These are phyloP conservation scores for Suillus paluster DNA, from an alignment of 768 basidiomycete genomes.

Conservation along the genomic window DNA sequence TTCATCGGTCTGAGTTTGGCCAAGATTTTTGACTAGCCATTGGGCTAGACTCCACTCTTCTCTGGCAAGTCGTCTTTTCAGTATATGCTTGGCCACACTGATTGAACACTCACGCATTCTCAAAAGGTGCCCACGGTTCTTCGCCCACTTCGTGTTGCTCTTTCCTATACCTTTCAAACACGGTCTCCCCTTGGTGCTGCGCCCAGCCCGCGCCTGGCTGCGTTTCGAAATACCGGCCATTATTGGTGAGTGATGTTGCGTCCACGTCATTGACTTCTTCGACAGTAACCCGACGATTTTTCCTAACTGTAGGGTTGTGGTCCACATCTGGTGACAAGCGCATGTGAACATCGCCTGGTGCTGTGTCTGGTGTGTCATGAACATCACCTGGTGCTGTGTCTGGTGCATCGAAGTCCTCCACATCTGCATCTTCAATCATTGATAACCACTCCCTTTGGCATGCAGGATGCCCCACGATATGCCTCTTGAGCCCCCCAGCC, in stretches of 20 bases:
- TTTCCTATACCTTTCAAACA: background rate
- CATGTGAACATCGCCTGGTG: too few relatives aligned
- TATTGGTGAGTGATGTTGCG: too few relatives aligned
- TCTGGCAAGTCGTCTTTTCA: constrained; percentile 16
- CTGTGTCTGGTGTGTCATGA: too few relatives aligned
- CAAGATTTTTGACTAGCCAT: constrained; percentile 34
- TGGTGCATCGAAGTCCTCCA: too few relatives aligned
- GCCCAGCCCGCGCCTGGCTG: background rate
- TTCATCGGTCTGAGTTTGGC: constrained; percentile 34
- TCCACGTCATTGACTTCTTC: too few relatives aligned
- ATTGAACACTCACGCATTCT: background rate
- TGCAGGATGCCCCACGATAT: constrained; percentile 6
- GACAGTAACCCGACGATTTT: too few relatives aligned
- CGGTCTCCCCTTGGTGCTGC: too few relatives aligned
- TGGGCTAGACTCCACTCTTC: constrained; percentile 40
- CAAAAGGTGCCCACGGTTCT: background rate
- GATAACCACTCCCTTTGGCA: constrained; percentile 1
- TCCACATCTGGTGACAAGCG: too few relatives aligned
- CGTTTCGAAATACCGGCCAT: background rate
- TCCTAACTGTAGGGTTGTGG: too few relatives aligned
- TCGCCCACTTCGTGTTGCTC: background rate
- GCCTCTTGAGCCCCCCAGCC: constrained; percentile 2
- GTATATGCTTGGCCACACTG: background rate
- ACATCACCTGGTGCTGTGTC: too few relatives aligned
- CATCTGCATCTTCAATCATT: too few relatives aligned